Evolutionary conservation across 352 stramenopile species (phyloP), one percentile per base, ranked within the genome.

Genomic region (Globisporangium takayamanum): DNA sequence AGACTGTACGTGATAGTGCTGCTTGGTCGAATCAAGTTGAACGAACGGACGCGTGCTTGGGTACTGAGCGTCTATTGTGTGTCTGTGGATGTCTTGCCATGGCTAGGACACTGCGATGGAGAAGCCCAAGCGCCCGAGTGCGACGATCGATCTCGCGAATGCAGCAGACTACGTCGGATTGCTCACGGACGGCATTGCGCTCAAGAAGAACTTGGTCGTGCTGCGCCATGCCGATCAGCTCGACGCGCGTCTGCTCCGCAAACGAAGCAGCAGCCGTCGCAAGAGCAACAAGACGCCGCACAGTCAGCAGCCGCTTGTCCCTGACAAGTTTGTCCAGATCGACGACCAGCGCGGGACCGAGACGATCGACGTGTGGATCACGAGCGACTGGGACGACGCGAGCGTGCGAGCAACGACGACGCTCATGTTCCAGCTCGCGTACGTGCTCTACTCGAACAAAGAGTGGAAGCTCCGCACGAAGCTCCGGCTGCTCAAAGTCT

Each of bases 311-410:
- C 51, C 15, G 56, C 36, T 46, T 26, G 7, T 18, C 54, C 7
- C 33, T 0, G 50, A 53, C 10, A 57, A 67, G 36, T 25, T 66
- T 18, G 42, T 62, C 15, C 37, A 51, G 30, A 41, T 51, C 10
- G 47, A 53, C 14, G 53, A 66, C 37, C 53, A 66, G 41, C 58
- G 56, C 6, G 58, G 39, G 26, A 50, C 51, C 20, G 63, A 74
- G 53, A 83, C 74, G 2, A 78, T 89, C 46, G 77, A 87, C 44
- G 72, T 88, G 15, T 89, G 79, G 79, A 72, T 84, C 25, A 74
- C 73, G 5, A 55, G 53, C 11, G 55, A 61, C n/a, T 72, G 62
- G 61, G 69, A 73, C 8, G 55, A 68, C 11, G 59, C 60, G 5
- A 67, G 55, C 16, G 65, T 76, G 2, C 57, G 74, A 25, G 64